Percentiles rank a stretch among this genome's conserved stretches.
These are phyloP conservation scores for Colletotrichum sublineola DNA, from an alignment of 2,329 filamentous ascomycete genomes.

Conservation along the genomic window DNA sequence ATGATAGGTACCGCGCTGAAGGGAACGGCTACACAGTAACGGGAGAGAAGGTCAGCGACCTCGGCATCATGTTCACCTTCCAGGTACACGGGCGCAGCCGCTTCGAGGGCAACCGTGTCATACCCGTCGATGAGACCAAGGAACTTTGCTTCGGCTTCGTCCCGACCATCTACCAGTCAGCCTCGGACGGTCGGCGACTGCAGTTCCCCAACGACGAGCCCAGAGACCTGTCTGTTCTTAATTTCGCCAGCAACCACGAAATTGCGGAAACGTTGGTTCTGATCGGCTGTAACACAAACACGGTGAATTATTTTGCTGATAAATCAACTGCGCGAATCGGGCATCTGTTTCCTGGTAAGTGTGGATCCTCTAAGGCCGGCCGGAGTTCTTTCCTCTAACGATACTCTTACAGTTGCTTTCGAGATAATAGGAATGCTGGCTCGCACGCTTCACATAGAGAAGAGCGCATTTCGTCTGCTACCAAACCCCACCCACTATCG, in stretches of 20 bases:
- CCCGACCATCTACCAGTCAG: slow-evolving; percentile 64
- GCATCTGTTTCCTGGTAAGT: slow-evolving; percentile 65
- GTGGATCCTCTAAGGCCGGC: neutral
- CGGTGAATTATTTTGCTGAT: slow-evolving; percentile 59
- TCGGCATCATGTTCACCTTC: slow-evolving; percentile 69
- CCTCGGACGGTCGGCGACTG: slow-evolving; percentile 56
- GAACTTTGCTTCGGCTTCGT: slow-evolving; percentile 68
- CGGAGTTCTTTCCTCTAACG: neutral
- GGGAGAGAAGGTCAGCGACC: slow-evolving; percentile 60
- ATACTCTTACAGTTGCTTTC: slow-evolving; percentile 62
- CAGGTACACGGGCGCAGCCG: slow-evolving; percentile 62
- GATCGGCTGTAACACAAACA: slow-evolving; percentile 67
- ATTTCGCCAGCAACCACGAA: slow-evolving; percentile 63
- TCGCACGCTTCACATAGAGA: slow-evolving; percentile 62
- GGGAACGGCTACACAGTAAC: slow-evolving; percentile 67
- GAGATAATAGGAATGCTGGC: slow-evolving; percentile 71
- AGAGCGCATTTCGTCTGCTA: slow-evolving; percentile 65
- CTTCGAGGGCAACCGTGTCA: slow-evolving; percentile 64
- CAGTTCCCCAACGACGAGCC: slow-evolving; percentile 56
- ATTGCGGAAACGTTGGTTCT: slow-evolving; percentile 65
- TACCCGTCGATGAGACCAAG: slow-evolving; percentile 67
- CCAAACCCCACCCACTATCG: slow-evolving; percentile 68
- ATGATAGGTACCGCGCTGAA: slow-evolving; percentile 66
- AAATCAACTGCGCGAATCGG: slow-evolving; percentile 55
- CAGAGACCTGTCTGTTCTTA: slow-evolving; percentile 58